phyloP scores from a whole-genome alignment of 2,329 filamentous ascomycete genomes.

The Byssothecium circinans region DNA sequence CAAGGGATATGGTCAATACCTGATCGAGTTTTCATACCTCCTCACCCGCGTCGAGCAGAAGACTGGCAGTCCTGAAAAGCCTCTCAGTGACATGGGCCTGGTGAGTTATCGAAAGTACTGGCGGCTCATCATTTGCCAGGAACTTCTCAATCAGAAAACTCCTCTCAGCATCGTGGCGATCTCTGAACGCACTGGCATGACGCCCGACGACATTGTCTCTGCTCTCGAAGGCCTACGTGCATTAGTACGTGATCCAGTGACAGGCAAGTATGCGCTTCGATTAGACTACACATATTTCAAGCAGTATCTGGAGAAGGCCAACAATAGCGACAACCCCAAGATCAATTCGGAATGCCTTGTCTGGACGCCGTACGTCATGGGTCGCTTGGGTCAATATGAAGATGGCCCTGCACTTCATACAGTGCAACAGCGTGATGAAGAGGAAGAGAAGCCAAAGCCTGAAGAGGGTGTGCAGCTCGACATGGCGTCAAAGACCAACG shows the following conservation, averaged over 20 bases:
- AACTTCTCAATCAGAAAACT: slow-evolving; percentile 67
- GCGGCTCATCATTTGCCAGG: slow-evolving; percentile 84
- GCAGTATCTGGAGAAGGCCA: slow-evolving; percentile 86
- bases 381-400: slow-evolving; percentile 80
- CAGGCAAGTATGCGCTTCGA: slow-evolving; percentile 84
- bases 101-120: slow-evolving; percentile 98
- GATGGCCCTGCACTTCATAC: slow-evolving; percentile 79
- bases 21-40: slow-evolving; percentile 98
- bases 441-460: slow-evolving; percentile 44
- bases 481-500: slow-evolving; percentile 28
- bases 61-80: slow-evolving; percentile 95
- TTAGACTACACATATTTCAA: slow-evolving; percentile 84
- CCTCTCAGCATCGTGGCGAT: slow-evolving; percentile 64
- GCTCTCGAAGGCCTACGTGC: slow-evolving; percentile 88
- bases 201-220: slow-evolving; percentile 92
- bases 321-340: slow-evolving; percentile 82
- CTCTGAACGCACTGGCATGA: slow-evolving; percentile 91
- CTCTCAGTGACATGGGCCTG: slow-evolving; percentile 94
- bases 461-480: slow-evolving; percentile 50
- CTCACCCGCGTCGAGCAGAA: slow-evolving; percentile 91
- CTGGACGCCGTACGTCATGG: slow-evolving; percentile 98
- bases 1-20: slow-evolving; percentile 92
- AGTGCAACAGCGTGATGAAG: slow-evolving; percentile 79
- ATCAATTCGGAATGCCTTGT: slow-evolving; percentile 78
- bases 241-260: slow-evolving; percentile 84